Base-by-base conservation (phyloP, 345 rosid genomes). In the Mangifera indica region DNA sequence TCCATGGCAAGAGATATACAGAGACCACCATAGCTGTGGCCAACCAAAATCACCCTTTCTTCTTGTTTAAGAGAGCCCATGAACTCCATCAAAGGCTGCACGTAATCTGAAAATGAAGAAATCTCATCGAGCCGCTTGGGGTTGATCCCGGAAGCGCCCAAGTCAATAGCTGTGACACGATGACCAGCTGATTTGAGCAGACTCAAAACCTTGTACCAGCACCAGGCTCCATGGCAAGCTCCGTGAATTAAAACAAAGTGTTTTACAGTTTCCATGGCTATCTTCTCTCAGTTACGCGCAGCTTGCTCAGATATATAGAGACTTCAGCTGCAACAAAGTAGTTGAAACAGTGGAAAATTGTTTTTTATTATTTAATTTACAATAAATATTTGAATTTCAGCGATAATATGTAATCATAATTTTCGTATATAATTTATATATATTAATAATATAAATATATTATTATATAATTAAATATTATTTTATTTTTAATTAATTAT, bases 181-280 rank as follows among this genome's bases (percentile, higher is more conserved):
- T 83, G 91, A 29, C 89, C 90, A 5, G 77, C 80, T 7, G 8
- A 9, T 75, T 84, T 79, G 51, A 87, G 90, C 60, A 68, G 67
- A 17, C 79, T 53, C 3, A 51, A 65, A n/a, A 87, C 68, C 78
- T 88, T 88, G 81, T 85, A 88, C 91, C 91, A 88, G 77, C 84
- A 82, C 90, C 96, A 90, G 1, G 91, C 91, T 70, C 90, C 93
- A 65, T 80, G 87, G 71, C 84, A 64, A 45, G 76, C 63, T 32
- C 96, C 91, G 7, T 87, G 96, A 45, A 90, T 82, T 61, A 88
- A 70, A n/a, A 87, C 90, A 45, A 85, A 88, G 55, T 85, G 94
- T 32, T 67, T 58, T 34, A 7, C 37, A 4, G 34, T 60, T 42
- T 75, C 73, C 73, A 70, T 76, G 4, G 24, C 45, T 26, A 56